Evolutionary conservation across 257 asterid species (phyloP).

Genomic region (Jacaranda copaia): DNA sequence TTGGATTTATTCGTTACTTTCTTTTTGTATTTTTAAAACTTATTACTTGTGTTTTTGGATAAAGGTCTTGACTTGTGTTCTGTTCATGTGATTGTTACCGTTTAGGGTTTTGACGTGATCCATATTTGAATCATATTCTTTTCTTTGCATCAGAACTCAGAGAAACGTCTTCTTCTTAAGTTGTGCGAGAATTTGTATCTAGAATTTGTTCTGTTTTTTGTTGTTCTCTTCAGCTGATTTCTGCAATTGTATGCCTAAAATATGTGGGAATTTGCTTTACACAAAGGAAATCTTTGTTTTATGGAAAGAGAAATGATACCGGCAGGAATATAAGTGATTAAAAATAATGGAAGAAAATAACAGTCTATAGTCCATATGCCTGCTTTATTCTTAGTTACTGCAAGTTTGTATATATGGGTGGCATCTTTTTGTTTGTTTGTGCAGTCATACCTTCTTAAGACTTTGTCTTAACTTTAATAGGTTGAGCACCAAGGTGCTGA

Average conservation of each 20-base stretch:
- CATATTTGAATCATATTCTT: neutral
- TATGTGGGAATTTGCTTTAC: neutral
- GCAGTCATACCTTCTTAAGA: neutral
- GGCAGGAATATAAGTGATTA: neutral
- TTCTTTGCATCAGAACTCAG: neutral
- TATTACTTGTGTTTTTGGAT: constrained; percentile 35
- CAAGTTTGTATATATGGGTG: neutral
- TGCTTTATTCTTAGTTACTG: neutral
- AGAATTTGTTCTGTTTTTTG: neutral
- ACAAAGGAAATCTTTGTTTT: neutral
- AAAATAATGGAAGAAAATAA: neutral
- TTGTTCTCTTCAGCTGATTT: constrained; percentile 21
- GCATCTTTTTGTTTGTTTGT: neutral
- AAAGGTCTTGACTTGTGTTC: constrained; percentile 40
- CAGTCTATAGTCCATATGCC: neutral
- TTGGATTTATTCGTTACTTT: neutral
- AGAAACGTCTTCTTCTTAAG: neutral
- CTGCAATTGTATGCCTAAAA: neutral
- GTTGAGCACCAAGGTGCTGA: neutral
- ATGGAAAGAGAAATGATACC: neutral
- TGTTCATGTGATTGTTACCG: constrained; percentile 28
- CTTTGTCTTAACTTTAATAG: neutral
- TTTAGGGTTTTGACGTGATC: constrained; percentile 14
- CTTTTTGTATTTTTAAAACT: neutral
- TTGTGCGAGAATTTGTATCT: neutral